These are phyloP conservation scores for Cicer bijugum DNA, from an alignment of 306 rosid species.

Conservation along the genomic window DNA sequence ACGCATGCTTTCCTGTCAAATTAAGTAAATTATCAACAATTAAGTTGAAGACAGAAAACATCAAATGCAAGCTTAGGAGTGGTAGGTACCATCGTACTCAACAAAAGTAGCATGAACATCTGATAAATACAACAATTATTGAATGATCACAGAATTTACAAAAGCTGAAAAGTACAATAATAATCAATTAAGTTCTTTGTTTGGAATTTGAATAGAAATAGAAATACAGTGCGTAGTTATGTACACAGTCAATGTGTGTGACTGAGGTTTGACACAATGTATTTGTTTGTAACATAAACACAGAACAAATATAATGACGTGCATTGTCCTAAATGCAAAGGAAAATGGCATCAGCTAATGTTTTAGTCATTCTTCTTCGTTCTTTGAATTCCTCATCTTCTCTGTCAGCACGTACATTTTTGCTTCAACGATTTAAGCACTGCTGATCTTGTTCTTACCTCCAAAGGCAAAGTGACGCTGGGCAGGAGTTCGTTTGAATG, in stretches of 20 bases:
- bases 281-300: slow-evolving; percentile 39
- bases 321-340: slow-evolving; percentile 30
- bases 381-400: slow-evolving; percentile 37
- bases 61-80: background rate
- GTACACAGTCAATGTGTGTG: slow-evolving; percentile 55
- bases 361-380: slow-evolving; percentile 45
- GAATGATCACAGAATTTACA: slow-evolving; percentile 43
- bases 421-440: slow-evolving; percentile 47
- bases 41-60: background rate
- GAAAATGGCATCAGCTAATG: slow-evolving; percentile 26
- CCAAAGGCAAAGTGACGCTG: slow-evolving; percentile 57
- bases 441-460: slow-evolving; percentile 51
- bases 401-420: slow-evolving; percentile 27
- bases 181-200: slow-evolving; percentile 27
- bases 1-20: background rate
- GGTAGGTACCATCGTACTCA: background rate
- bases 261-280: slow-evolving; percentile 42
- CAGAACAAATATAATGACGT: slow-evolving; percentile 35
- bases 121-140: slow-evolving; percentile 37
- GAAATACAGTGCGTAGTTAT: slow-evolving; percentile 43
- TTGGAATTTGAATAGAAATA: slow-evolving; percentile 47
- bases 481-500: slow-evolving; percentile 76
- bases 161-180: slow-evolving; percentile 43
- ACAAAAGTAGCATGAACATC: slow-evolving; percentile 11
- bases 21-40: background rate